These are phyloP conservation scores for Cutaneotrichosporon sp. DNA, from an alignment of 1,284 basidiomycete genomes.

Conservation along the genomic window DNA sequence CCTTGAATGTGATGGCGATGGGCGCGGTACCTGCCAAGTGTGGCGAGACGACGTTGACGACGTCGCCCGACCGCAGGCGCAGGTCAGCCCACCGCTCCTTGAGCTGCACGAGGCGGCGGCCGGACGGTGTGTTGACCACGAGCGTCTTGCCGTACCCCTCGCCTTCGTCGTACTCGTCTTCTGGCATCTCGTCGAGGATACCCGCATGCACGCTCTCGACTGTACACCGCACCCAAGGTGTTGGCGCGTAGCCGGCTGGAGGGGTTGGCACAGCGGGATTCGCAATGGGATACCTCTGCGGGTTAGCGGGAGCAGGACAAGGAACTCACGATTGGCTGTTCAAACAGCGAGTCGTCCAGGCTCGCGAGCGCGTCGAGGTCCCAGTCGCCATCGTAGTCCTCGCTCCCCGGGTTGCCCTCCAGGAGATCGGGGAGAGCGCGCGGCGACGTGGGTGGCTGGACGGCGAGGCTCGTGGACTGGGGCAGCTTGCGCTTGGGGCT, in stretches of 20 bases:
- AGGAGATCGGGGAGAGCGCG: not conserved
- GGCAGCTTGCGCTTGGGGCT: not conserved
- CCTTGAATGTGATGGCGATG: slow-evolving; percentile 43
- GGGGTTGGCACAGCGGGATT: slow-evolving; percentile 39
- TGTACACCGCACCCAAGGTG: slow-evolving; percentile 40
- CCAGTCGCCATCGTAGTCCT: slow-evolving; percentile 41
- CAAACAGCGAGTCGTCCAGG: slow-evolving; percentile 36
- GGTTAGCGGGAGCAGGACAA: slow-evolving; percentile 7
- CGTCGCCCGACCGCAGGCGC: slow-evolving; percentile 63
- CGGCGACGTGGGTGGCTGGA: not conserved
- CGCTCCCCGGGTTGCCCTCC: not conserved
- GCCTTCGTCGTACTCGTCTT: slow-evolving; percentile 11
- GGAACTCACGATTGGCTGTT: slow-evolving; percentile 19
- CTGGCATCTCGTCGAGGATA: slow-evolving; percentile 13
- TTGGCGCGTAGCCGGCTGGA: slow-evolving; percentile 32
- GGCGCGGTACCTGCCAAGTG: slow-evolving; percentile 31
- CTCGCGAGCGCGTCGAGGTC: slow-evolving; percentile 39
- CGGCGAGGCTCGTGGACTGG: not conserved
- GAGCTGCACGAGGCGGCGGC: slow-evolving; percentile 38
- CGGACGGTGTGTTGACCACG: slow-evolving; percentile 25
- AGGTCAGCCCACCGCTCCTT: slow-evolving; percentile 50
- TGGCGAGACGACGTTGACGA: slow-evolving; percentile 67
- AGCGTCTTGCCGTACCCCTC: slow-evolving; percentile 38
- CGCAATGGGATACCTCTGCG: slow-evolving; percentile 38
- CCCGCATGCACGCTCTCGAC: slow-evolving; percentile 37